Conservation (phyloP, 139 green algal genomes). For the Volvox africanus region DNA sequence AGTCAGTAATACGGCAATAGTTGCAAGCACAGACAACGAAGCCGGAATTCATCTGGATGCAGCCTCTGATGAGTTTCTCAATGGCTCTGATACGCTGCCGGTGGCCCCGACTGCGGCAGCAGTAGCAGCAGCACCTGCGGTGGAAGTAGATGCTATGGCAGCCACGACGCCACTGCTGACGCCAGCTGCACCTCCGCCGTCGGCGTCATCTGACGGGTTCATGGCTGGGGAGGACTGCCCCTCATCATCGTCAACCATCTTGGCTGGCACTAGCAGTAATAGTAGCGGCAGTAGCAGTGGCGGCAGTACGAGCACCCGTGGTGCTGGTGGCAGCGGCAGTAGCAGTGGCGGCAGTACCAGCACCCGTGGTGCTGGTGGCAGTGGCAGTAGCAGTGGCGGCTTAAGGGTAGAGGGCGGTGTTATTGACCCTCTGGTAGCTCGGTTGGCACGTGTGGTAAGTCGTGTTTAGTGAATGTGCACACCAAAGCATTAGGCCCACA, state of each 20-base stretch:
- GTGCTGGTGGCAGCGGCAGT: not conserved
- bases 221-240: not conserved
- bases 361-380: not conserved
- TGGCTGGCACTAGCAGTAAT: not conserved
- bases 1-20: too few relatives aligned
- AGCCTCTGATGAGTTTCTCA: too few relatives aligned
- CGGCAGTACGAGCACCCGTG: not conserved
- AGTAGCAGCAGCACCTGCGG: not conserved
- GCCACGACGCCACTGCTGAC: not conserved
- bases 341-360: not conserved
- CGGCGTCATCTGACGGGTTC: not conserved
- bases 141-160: not conserved
- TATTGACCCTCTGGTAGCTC: not conserved
- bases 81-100: not conserved
- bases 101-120: not conserved
- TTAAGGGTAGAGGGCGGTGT: not conserved
- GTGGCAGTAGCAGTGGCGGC: not conserved
- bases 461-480: not conserved
- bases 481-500: not conserved
- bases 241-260: not conserved
- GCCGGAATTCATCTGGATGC: too few relatives aligned
- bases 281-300: not conserved
- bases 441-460: constrained; percentile 12
- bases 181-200: not conserved
- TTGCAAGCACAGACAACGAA: too few relatives aligned